phyloP scores from a whole-genome alignment of 768 basidiomycete species.

The Crassisporium funariophilum region DNA sequence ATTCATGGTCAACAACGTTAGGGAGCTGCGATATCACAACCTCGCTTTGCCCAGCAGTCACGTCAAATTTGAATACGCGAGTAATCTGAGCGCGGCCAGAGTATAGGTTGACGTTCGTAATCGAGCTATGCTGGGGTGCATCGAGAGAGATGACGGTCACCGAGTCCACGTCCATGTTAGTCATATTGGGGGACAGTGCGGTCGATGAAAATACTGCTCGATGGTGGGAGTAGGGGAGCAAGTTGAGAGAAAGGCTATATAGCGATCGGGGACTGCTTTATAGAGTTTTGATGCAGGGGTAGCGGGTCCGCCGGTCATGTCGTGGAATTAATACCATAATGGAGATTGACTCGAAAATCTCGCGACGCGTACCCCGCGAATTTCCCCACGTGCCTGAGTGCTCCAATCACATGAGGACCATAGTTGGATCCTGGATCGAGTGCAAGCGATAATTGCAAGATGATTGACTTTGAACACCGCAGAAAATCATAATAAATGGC shows the following conservation, averaged over 20 bases:
- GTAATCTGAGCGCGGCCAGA: constrained; percentile 38
- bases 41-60: constrained; percentile 35
- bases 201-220: constrained; percentile 1
- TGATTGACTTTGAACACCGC: no score
- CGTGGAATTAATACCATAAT: no score
- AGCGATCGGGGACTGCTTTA: not conserved
- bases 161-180: not conserved
- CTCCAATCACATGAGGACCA: no score
- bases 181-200: not conserved
- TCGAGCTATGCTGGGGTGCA: constrained; percentile 28
- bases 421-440: no score
- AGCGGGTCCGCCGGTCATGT: no score
- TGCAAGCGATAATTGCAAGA: no score
- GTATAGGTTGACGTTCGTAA: constrained; percentile 36
- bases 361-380: no score
- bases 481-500: no score
- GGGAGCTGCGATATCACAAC: constrained; percentile 35
- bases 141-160: not conserved
- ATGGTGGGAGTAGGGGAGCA: not conserved
- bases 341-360: no score
- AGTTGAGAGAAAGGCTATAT: not conserved
- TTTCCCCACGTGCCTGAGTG: no score
- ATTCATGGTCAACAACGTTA: constrained; percentile 27
- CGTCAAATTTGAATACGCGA: constrained; percentile 32
- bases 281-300: not conserved